Evolutionary conservation across 306 rosid species (phyloP).

Genomic region (Malus asiatica): DNA sequence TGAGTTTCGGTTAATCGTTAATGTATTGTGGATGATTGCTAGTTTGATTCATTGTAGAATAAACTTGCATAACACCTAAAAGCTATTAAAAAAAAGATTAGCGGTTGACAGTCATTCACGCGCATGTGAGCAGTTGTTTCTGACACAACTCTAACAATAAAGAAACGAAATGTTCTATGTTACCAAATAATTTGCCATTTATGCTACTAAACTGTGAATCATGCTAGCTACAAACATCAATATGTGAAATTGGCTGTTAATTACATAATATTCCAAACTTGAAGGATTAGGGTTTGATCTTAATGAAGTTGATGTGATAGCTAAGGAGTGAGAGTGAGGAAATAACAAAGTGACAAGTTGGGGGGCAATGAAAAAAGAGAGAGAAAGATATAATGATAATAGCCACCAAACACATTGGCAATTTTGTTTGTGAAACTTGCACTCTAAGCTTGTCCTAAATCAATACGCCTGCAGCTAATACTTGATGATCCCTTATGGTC

Average conservation of each 20-base stretch:
- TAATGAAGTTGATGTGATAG: not conserved
- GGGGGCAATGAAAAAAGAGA: not conserved
- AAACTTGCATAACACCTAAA: too few species aligned
- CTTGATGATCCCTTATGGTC: not conserved
- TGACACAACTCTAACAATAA: too few species aligned
- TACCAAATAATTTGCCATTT: too few species aligned
- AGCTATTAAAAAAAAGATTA: too few species aligned
- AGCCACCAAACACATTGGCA: constrained; percentile 35
- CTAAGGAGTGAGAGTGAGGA: not conserved
- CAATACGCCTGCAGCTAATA: constrained; percentile 23
- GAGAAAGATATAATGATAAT: constrained; percentile 30
- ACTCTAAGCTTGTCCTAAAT: constrained; percentile 26
- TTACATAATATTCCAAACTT: not conserved
- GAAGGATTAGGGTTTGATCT: not conserved
- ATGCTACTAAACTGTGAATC: too few species aligned
- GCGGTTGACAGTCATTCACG: too few species aligned
- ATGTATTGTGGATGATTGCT: too few species aligned
- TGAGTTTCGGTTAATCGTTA: too few species aligned
- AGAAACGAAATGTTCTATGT: too few species aligned
- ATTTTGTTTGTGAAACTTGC: constrained; percentile 28
- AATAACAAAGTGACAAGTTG: not conserved
- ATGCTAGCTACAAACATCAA: too few species aligned
- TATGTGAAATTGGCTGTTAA: not conserved
- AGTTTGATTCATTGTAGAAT: too few species aligned
- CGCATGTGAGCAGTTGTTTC: too few species aligned